phyloP scores from a whole-genome alignment of 257 asterid species.

The Solanum tacnaense region DNA sequence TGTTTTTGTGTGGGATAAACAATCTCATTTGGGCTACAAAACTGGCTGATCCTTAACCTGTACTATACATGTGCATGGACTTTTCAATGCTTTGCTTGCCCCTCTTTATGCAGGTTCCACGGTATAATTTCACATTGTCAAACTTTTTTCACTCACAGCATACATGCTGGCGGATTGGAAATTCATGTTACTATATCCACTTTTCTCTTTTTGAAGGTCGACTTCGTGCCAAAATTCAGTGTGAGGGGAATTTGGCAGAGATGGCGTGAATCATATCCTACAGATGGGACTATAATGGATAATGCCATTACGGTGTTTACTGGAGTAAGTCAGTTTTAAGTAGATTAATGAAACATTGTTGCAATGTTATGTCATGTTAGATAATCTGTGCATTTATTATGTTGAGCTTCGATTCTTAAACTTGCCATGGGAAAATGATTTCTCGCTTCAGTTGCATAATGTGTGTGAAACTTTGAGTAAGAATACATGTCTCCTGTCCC shows the following conservation, averaged over 20 bases:
- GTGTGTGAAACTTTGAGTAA: neutral
- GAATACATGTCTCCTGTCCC: neutral
- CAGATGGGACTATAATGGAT: slow-evolving; percentile 39
- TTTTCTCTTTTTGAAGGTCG: slow-evolving; percentile 40
- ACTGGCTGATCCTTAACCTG: slow-evolving; percentile 4
- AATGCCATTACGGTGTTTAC: slow-evolving; percentile 82
- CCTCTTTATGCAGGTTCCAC: slow-evolving; percentile 24
- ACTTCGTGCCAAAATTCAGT: slow-evolving; percentile 87
- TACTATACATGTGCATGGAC: slow-evolving; percentile 5
- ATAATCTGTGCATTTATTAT: neutral
- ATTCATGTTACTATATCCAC: neutral
- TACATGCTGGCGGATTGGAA: neutral
- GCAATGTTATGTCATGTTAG: neutral
- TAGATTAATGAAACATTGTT: neutral
- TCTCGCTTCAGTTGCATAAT: neutral
- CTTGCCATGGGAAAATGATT: neutral
- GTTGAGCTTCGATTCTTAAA: neutral
- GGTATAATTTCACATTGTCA: slow-evolving; percentile 21
- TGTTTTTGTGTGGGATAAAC: neutral
- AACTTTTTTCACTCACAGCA: neutral
- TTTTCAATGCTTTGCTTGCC: slow-evolving; percentile 8
- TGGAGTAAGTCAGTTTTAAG: slow-evolving; percentile 49
- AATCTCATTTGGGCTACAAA: neutral
- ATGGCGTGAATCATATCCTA: slow-evolving; percentile 89
- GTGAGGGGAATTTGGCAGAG: slow-evolving; percentile 98